These are phyloP conservation scores for Phialocephala sp. DNA, from an alignment of 2,329 filamentous ascomycete species.

Conservation along the genomic window DNA sequence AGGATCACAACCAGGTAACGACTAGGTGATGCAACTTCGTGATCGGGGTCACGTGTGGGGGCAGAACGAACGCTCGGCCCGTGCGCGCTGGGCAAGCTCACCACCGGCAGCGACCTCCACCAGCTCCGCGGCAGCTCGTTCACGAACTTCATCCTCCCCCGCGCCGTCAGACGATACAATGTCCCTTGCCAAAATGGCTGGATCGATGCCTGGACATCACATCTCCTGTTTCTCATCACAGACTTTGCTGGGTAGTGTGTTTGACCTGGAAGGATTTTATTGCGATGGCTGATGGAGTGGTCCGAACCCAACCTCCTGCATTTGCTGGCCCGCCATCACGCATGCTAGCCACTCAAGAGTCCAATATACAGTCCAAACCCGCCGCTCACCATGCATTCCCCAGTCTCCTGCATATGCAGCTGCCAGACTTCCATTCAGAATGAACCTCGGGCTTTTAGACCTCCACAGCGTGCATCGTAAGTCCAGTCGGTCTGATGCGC, in stretches of 20 bases:
- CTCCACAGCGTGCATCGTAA: constrained; percentile 36
- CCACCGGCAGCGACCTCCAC: neutral
- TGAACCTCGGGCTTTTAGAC: constrained; percentile 39
- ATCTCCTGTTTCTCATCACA: constrained; percentile 23
- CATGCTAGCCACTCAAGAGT: constrained; percentile 32
- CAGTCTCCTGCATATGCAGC: constrained; percentile 35
- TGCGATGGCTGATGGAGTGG: constrained; percentile 32
- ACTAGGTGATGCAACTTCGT: neutral
- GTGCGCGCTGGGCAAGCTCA: neutral
- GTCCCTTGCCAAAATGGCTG: constrained; percentile 21
- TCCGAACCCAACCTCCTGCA: constrained; percentile 24
- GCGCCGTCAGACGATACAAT: neutral
- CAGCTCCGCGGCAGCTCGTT: neutral
- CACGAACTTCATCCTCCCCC: neutral
- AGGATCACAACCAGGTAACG: neutral
- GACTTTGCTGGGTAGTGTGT: constrained; percentile 21
- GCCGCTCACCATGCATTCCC: constrained; percentile 38
- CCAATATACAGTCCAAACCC: constrained; percentile 29
- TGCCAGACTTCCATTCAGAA: constrained; percentile 34
- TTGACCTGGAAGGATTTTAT: constrained; percentile 25
- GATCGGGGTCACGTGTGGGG: neutral
- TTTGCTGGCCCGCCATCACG: constrained; percentile 31
- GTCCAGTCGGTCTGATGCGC: constrained; percentile 22
- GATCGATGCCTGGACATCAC: constrained; percentile 23
- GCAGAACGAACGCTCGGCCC: neutral